phyloP scores from a whole-genome alignment of 2,329 filamentous ascomycete genomes.

The Ophiostoma pallidulum region DNA sequence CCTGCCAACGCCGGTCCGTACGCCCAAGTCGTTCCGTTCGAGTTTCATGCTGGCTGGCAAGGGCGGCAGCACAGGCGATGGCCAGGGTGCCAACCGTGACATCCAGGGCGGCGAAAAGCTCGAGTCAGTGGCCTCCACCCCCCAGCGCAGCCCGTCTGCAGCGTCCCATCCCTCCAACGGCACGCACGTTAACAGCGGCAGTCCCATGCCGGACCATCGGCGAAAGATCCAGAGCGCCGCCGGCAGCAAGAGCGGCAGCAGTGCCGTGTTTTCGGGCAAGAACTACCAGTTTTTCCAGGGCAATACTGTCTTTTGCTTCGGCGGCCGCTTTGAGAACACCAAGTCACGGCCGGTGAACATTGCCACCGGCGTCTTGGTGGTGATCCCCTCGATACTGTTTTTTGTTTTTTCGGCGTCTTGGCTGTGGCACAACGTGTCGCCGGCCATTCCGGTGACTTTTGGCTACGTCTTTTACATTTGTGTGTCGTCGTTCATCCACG shows the following conservation, averaged over 20 bases:
- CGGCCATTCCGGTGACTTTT: slow-evolving; percentile 80
- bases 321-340: slow-evolving; percentile 81
- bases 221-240: slow-evolving; percentile 1
- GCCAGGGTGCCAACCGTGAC: slow-evolving; percentile 43
- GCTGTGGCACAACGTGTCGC: slow-evolving; percentile 78
- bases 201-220: neutral
- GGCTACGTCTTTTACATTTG: slow-evolving; percentile 87
- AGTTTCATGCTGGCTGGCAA: slow-evolving; percentile 59
- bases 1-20: slow-evolving; percentile 54
- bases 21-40: slow-evolving; percentile 66
- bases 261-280: slow-evolving; percentile 38
- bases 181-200: slow-evolving; percentile 21
- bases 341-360: slow-evolving; percentile 82
- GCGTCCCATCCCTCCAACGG: slow-evolving; percentile 25
- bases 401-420: slow-evolving; percentile 77
- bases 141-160: slow-evolving; percentile 39
- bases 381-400: slow-evolving; percentile 73
- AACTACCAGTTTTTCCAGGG: slow-evolving; percentile 92
- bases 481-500: slow-evolving; percentile 88
- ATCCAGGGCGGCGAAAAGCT: slow-evolving; percentile 69
- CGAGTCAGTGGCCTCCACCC: slow-evolving; percentile 71
- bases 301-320: slow-evolving; percentile 82
- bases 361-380: slow-evolving; percentile 69
- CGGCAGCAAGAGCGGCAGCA: neutral
- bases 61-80: slow-evolving; percentile 35